Percentiles rank a stretch among this genome's conserved stretches.
Conservation (phyloP, 2,329 filamentous ascomycete genomes). For the Calonectria pseudoturangicola region DNA sequence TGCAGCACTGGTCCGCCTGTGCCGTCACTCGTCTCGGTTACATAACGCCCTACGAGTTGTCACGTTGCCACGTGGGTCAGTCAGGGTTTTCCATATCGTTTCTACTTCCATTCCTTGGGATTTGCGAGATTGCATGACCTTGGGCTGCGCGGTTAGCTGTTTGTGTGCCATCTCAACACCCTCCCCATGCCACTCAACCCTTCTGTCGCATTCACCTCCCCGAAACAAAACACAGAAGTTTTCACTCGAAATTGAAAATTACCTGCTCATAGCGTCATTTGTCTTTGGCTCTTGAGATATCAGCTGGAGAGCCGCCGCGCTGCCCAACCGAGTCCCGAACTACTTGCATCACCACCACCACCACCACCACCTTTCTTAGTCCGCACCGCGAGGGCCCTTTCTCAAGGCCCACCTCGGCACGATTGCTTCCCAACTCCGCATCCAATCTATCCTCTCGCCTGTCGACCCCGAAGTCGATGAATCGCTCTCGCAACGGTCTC, state of each 20-base stretch:
- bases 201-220: slow-evolving; percentile 17
- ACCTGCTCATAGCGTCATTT: slow-evolving; percentile 10
- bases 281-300: slow-evolving; percentile 1
- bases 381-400: slow-evolving; percentile 38
- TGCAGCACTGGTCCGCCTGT: slow-evolving; percentile 28
- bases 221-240: slow-evolving; percentile 31
- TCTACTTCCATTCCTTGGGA: slow-evolving; percentile 24
- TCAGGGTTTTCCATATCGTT: slow-evolving; percentile 34
- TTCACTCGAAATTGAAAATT: slow-evolving; percentile 8
- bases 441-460: slow-evolving; percentile 71
- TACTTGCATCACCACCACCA: neutral
- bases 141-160: slow-evolving; percentile 25
- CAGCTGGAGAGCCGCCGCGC: neutral
- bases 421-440: slow-evolving; percentile 70
- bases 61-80: slow-evolving; percentile 40
- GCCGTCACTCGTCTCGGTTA: slow-evolving; percentile 39
- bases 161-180: slow-evolving; percentile 30
- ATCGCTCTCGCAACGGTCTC: slow-evolving; percentile 43
- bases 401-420: slow-evolving; percentile 65
- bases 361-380: slow-evolving; percentile 7
- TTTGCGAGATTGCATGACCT: slow-evolving; percentile 36
- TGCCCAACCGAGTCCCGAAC: neutral
- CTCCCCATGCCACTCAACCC: slow-evolving; percentile 13
- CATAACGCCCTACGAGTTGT: slow-evolving; percentile 41
- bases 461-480: slow-evolving; percentile 64